phyloP scores from a whole-genome alignment of 1,284 basidiomycete genomes.

The Ustilago xerochloae region DNA sequence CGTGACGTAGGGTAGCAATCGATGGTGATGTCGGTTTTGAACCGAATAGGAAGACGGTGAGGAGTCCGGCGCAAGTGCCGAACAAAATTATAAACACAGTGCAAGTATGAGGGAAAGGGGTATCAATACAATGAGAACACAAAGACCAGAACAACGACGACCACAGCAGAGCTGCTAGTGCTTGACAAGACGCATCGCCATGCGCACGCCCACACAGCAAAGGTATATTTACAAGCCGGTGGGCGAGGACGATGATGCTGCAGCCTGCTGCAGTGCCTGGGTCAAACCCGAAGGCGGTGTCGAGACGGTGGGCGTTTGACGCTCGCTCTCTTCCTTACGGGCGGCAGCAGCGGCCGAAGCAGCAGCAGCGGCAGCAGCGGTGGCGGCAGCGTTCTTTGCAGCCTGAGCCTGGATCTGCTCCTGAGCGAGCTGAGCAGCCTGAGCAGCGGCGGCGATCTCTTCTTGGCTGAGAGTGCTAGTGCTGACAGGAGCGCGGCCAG shows the following conservation, averaged over 20 bases:
- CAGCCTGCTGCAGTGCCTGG: slow-evolving; percentile 34
- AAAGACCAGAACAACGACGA: slow-evolving; percentile 6
- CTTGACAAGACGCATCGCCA: background rate
- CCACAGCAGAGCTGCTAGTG: slow-evolving; percentile 3
- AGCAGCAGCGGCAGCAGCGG: slow-evolving; percentile 45
- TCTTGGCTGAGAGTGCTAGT: slow-evolving; percentile 62
- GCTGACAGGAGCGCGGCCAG: slow-evolving; percentile 62
- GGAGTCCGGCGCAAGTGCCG: slow-evolving; percentile 16
- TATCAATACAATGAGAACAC: slow-evolving; percentile 38
- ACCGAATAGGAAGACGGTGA: slow-evolving; percentile 2
- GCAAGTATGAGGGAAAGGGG: slow-evolving; percentile 11
- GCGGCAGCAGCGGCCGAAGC: slow-evolving; percentile 45
- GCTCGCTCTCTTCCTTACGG: slow-evolving; percentile 40
- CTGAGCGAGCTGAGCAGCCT: slow-evolving; percentile 60
- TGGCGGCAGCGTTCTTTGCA: slow-evolving; percentile 50
- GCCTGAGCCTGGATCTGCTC: slow-evolving; percentile 58
- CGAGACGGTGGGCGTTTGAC: slow-evolving; percentile 15
- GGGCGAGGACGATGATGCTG: slow-evolving; percentile 11
- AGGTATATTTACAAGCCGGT: slow-evolving; percentile 23
- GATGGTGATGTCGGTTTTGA: slow-evolving; percentile 18
- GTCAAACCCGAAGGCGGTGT: slow-evolving; percentile 40
- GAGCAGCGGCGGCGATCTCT: slow-evolving; percentile 64
- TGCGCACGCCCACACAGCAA: background rate
- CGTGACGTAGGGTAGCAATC: slow-evolving; percentile 28
- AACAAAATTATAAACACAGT: slow-evolving; percentile 42